A percentile compares a stretch with the other conserved stretches of the same genome.
phyloP scores from a whole-genome alignment of 345 rosid species.

The Populus euphratica region DNA sequence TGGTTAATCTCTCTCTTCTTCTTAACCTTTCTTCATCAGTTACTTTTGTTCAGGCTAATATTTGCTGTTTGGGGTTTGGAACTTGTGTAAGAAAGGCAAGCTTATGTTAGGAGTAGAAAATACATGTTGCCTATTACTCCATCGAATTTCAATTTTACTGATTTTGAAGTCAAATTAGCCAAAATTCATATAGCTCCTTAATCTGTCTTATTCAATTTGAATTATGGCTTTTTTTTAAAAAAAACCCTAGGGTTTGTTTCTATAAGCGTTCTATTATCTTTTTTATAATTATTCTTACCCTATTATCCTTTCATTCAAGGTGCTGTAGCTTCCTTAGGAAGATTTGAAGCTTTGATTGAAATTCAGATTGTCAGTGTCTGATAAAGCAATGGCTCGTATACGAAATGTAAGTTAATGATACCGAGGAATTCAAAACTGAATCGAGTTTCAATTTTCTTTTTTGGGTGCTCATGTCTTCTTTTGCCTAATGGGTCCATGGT shows the following conservation, averaged over 20 bases:
- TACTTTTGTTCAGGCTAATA: neutral
- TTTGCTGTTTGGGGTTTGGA: neutral
- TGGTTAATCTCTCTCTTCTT: neutral
- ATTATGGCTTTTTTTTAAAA: neutral
- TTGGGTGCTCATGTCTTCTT: neutral
- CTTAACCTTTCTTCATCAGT: neutral
- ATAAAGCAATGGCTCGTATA: slow-evolving; percentile 15
- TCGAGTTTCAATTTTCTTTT: neutral
- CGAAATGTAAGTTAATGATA: slow-evolving; percentile 11
- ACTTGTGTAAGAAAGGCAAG: neutral
- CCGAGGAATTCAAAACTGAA: neutral
- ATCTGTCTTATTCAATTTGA: neutral
- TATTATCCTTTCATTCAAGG: neutral
- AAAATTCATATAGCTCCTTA: neutral
- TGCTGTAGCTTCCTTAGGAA: neutral
- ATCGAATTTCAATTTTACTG: neutral
- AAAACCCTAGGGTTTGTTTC: neutral
- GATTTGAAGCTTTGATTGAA: neutral
- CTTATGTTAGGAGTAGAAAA: neutral
- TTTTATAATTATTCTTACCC: neutral
- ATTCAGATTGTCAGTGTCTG: neutral
- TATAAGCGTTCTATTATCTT: neutral
- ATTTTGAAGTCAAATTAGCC: neutral
- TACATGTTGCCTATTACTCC: neutral
- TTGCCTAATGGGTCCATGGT: no score